phyloP scores from a whole-genome alignment of 805 yeast genomes.

The Lipomyces sp. region DNA sequence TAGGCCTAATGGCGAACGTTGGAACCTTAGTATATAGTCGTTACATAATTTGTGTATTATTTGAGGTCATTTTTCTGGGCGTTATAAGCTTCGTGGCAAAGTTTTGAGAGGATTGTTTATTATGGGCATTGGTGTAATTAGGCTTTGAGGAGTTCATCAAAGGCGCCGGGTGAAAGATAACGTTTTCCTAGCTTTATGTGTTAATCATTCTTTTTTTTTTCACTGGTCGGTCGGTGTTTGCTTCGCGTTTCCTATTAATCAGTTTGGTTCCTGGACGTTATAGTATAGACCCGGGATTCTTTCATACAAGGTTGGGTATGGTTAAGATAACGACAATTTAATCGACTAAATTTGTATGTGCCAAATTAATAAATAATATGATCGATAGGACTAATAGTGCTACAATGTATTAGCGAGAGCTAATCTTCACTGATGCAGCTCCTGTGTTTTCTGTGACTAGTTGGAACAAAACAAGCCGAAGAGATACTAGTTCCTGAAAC shows the following conservation, averaged over 20 bases:
- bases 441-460: too few relatives aligned
- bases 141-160: neutral
- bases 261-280: neutral
- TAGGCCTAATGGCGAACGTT: neutral
- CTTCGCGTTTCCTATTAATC: neutral
- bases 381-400: neutral
- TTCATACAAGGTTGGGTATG: neutral
- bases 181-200: neutral
- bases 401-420: too few relatives aligned
- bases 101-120: neutral
- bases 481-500: too few relatives aligned
- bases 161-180: neutral
- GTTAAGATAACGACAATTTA: neutral
- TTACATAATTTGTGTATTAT: neutral
- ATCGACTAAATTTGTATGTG: neutral
- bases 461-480: too few relatives aligned
- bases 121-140: slow-evolving; percentile 1
- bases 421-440: too few relatives aligned
- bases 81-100: neutral
- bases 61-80: slow-evolving; percentile 1
- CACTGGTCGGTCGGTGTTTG: neutral
- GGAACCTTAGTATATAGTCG: neutral
- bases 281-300: neutral
- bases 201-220: neutral
- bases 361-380: neutral